A percentile compares a stretch with the other conserved stretches of the same genome.
phyloP scores from a whole-genome alignment of 345 rosid genomes.

The Salix brachista region DNA sequence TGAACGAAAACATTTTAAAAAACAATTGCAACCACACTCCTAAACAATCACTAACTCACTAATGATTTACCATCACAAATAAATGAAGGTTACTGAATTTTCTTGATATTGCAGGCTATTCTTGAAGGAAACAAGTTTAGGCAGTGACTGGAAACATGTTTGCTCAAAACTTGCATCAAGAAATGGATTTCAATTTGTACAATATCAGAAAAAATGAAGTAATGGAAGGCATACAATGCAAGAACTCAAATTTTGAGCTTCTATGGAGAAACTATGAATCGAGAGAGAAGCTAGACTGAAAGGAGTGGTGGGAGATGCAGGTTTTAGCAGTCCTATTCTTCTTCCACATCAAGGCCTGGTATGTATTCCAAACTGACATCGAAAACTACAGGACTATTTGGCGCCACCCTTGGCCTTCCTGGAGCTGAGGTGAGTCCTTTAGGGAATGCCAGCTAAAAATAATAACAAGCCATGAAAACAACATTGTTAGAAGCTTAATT shows the following conservation, averaged over 20 bases:
- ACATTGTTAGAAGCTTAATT: not conserved
- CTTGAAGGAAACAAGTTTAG: not conserved
- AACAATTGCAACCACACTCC: too few species aligned
- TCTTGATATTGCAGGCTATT: not conserved
- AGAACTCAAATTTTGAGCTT: not conserved
- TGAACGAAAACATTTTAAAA: too few species aligned
- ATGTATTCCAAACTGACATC: conserved; percentile 90
- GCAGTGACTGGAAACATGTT: too few species aligned
- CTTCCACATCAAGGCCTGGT: conserved; percentile 82
- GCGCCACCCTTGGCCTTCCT: conserved; percentile 93
- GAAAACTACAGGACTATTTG: conserved; percentile 78
- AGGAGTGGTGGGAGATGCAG: not conserved
- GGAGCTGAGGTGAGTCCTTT: conserved; percentile 88
- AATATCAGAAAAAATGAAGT: not conserved
- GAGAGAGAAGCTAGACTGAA: not conserved
- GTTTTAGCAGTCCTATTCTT: conserved; percentile 27
- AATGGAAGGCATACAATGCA: not conserved
- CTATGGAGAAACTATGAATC: not conserved
- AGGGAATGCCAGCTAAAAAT: conserved; percentile 76
- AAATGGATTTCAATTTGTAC: not conserved
- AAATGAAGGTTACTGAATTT: not conserved
- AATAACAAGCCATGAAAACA: not conserved
- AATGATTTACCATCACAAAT: not conserved
- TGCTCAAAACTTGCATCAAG: not conserved
- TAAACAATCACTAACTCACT: not conserved